phyloP scores from a whole-genome alignment of 2,329 filamentous ascomycete species.

The Trichoderma brevicompactum region DNA sequence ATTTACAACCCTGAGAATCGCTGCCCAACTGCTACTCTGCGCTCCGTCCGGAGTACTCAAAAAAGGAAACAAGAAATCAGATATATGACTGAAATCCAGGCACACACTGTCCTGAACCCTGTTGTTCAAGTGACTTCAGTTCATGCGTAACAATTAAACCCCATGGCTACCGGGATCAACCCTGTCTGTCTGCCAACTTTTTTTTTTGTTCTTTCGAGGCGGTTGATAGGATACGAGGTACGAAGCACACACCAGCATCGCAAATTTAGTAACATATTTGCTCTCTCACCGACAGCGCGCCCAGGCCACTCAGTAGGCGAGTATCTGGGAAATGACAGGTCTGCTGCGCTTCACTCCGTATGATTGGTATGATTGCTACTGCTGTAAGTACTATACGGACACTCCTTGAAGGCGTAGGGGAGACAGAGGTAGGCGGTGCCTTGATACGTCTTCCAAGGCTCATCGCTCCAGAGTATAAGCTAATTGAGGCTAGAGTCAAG shows the following conservation, averaged over 20 bases:
- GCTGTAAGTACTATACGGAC: too few species aligned
- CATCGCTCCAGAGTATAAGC: too few species aligned
- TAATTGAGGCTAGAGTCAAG: too few species aligned
- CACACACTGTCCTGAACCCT: background rate
- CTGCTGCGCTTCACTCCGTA: background rate
- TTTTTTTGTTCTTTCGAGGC: background rate
- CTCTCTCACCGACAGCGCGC: background rate
- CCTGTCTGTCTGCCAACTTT: slow-evolving; percentile 5
- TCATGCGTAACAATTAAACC: slow-evolving; percentile 26
- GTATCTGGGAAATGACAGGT: background rate
- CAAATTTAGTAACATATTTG: background rate
- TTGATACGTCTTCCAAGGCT: background rate
- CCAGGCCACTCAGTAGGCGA: background rate
- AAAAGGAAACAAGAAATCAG: background rate
- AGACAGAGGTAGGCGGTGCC: background rate
- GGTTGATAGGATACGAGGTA: background rate
- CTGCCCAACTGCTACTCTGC: background rate
- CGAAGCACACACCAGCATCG: background rate
- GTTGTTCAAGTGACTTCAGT: slow-evolving; percentile 27
- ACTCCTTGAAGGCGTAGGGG: too few species aligned
- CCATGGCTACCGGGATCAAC: background rate
- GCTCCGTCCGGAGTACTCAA: background rate
- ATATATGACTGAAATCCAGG: background rate
- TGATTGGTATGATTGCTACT: too few species aligned
- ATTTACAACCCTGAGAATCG: slow-evolving; percentile 1